These are phyloP conservation scores for Geotrichum citri-aurantii DNA, from an alignment of 1,139 yeast species.

Conservation along the genomic window DNA sequence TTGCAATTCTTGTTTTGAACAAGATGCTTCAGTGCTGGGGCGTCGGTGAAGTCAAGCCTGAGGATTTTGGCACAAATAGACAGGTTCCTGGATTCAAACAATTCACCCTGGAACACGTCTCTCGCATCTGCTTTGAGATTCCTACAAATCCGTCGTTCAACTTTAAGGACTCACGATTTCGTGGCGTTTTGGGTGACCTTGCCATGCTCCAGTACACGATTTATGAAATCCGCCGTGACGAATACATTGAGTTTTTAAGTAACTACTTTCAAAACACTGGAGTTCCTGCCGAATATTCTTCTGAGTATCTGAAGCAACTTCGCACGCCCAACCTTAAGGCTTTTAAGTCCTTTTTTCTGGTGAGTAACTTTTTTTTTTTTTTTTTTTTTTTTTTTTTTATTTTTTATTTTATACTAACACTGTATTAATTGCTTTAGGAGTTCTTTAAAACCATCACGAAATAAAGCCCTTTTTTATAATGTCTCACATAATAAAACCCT, in stretches of 20 bases:
- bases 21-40: slow-evolving; percentile 67
- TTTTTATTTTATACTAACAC: too few relatives aligned
- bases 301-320: slow-evolving; percentile 29
- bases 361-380: slow-evolving; percentile 5
- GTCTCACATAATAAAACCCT: neutral
- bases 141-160: slow-evolving; percentile 69
- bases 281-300: slow-evolving; percentile 28
- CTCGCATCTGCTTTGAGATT: slow-evolving; percentile 68
- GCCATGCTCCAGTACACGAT: slow-evolving; percentile 64
- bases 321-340: slow-evolving; percentile 27
- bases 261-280: slow-evolving; percentile 31
- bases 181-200: slow-evolving; percentile 69
- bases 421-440: too few relatives aligned
- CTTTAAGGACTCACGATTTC: slow-evolving; percentile 70
- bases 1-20: slow-evolving; percentile 63
- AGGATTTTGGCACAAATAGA: slow-evolving; percentile 50
- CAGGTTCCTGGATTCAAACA: slow-evolving; percentile 64
- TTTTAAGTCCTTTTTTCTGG: slow-evolving; percentile 31
- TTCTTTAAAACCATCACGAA: slow-evolving; percentile 7
- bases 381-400: neutral
- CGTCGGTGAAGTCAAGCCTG: slow-evolving; percentile 57
- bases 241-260: slow-evolving; percentile 28
- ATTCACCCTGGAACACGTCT: slow-evolving; percentile 60
- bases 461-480: neutral
- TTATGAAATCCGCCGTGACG: slow-evolving; percentile 37